Conservation (phyloP, 768 basidiomycete genomes). For the Flagelloscypha sp. region DNA sequence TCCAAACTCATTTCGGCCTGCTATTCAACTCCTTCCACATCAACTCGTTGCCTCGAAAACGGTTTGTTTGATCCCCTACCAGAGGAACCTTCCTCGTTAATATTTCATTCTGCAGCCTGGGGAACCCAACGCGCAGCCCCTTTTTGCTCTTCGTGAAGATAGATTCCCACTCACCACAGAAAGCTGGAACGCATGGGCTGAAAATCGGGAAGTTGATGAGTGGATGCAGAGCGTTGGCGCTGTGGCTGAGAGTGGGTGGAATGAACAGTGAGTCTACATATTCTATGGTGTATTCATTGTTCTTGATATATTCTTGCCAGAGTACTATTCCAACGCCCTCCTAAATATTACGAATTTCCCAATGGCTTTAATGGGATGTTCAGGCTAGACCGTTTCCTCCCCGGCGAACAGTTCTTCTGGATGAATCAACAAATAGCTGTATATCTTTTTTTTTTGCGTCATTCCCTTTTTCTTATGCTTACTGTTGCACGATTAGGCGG, state of each 20-base stretch:
- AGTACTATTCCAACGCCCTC: constrained; percentile 44
- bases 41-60: constrained; percentile 83
- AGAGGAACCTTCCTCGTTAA: neutral
- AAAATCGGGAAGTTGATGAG: constrained; percentile 79
- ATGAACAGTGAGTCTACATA: constrained; percentile 59
- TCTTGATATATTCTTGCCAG: constrained; percentile 26
- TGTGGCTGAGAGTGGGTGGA: constrained; percentile 82
- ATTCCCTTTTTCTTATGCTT: constrained; percentile 3
- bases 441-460: constrained; percentile 13
- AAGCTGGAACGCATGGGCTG: constrained; percentile 76
- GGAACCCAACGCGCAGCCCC: constrained; percentile 56
- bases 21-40: constrained; percentile 71
- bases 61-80: constrained; percentile 27
- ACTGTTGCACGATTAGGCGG: constrained; percentile 37
- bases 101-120: constrained; percentile 48
- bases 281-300: neutral
- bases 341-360: constrained; percentile 87
- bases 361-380: constrained; percentile 86
- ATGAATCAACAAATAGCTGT: constrained; percentile 54
- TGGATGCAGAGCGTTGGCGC: constrained; percentile 88
- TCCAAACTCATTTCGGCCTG: constrained; percentile 61
- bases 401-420: constrained; percentile 86
- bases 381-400: constrained; percentile 68
- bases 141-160: constrained; percentile 68
- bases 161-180: constrained; percentile 64